These are phyloP conservation scores for Trichoderma sp. DNA, from an alignment of 2,329 filamentous ascomycete genomes.

Conservation along the genomic window DNA sequence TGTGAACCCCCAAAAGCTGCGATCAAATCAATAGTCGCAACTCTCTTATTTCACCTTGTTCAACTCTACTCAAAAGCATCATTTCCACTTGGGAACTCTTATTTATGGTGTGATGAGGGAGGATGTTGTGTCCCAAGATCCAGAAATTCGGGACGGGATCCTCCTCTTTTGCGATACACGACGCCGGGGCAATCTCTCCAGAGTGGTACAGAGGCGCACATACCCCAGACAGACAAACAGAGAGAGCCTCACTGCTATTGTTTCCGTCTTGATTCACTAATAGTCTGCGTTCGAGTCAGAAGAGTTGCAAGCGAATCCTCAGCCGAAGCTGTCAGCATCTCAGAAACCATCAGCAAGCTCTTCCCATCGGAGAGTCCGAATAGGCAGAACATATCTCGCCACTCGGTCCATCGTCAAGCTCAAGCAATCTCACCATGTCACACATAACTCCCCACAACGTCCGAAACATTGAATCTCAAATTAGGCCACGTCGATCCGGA, in stretches of 20 bases:
- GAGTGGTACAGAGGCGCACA: neutral
- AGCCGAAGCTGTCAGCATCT: neutral
- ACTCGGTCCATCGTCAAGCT: neutral
- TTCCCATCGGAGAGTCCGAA: neutral
- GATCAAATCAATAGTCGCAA: slow-evolving; percentile 3
- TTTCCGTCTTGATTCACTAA: neutral
- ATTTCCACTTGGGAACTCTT: neutral
- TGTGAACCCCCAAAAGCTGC: neutral
- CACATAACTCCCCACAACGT: neutral
- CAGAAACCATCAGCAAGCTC: neutral
- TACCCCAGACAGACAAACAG: neutral
- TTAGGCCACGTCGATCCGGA: neutral
- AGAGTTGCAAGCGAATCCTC: neutral
- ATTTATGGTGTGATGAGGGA: neutral
- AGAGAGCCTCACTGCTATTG: neutral
- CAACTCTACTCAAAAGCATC: neutral
- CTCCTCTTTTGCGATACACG: neutral
- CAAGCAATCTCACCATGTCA: neutral
- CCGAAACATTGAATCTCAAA: slow-evolving; percentile 11
- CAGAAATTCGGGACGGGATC: slow-evolving; percentile 7
- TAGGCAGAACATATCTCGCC: neutral
- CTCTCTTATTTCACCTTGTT: neutral
- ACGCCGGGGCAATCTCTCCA: neutral
- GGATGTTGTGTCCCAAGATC: neutral
- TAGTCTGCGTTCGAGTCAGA: neutral